Conservation (phyloP, 1,284 basidiomycete genomes). For the Pascua guehoae region DNA sequence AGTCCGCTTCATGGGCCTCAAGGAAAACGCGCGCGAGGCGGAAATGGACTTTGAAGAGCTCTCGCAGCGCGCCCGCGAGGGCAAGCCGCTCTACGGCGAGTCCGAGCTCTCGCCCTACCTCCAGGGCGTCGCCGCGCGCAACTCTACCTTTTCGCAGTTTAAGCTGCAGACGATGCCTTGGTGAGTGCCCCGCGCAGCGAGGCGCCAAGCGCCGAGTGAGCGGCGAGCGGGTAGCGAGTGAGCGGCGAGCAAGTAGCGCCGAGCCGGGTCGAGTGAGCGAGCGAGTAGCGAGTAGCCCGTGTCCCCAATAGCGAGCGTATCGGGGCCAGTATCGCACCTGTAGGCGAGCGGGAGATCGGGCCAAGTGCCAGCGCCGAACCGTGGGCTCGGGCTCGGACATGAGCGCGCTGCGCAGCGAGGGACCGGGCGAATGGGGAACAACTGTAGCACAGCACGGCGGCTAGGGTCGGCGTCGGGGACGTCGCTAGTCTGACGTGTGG, state of each 20-base stretch:
- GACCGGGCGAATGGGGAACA: too few species aligned
- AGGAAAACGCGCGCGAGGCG: conserved; percentile 82
- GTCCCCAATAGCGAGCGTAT: too few species aligned
- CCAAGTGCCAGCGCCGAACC: too few species aligned
- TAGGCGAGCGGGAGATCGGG: too few species aligned
- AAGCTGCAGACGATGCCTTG: conserved; percentile 62
- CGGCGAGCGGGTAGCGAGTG: not conserved
- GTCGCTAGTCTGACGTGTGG: too few species aligned
- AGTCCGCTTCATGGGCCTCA: conserved; percentile 97
- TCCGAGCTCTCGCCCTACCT: conserved; percentile 80
- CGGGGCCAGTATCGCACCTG: too few species aligned
- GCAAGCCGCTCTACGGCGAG: conserved; percentile 79
- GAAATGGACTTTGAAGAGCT: conserved; percentile 72
- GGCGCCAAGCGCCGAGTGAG: not conserved
- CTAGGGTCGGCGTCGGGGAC: too few species aligned
- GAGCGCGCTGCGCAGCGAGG: too few species aligned
- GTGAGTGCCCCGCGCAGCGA: conserved; percentile 55
- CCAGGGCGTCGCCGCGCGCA: conserved; percentile 81
- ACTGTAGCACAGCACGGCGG: too few species aligned
- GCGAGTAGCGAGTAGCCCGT: not conserved
- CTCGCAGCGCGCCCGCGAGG: conserved; percentile 63
- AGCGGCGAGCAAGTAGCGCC: not conserved
- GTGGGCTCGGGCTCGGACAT: too few species aligned
- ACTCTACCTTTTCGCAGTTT: conserved; percentile 87
- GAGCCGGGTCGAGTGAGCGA: too few species aligned